Base-by-base conservation (phyloP, 2,329 filamentous ascomycete genomes). In the Gliomastix tumulicola region DNA sequence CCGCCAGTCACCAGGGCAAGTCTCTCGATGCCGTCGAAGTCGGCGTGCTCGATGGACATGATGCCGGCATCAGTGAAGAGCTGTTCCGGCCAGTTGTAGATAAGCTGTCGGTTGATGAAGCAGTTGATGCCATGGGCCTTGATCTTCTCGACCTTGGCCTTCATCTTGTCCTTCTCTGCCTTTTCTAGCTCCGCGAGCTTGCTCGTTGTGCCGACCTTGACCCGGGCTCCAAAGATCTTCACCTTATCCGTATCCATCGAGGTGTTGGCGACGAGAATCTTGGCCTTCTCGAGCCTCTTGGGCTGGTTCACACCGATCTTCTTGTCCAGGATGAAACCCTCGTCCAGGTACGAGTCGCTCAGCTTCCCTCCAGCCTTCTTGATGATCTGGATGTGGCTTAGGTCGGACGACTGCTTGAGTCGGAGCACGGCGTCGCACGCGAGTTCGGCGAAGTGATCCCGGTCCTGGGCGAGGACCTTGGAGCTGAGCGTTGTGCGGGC, bases 1-100 rank as follows among this genome's bases (percentile, higher is more conserved):
- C 90, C 92, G 44, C 92, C 92, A 6, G 92, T 98, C 31, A 98
- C 92, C 35, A 98, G 73, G 9, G 92, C 90, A 50, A 98, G 66
- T 30, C 92, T 79, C 71, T 98, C 92, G 48, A 98, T 94, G 46
- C 92, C 92, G 57, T 98, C 92, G 56, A 98, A 98, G 66, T 98
- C 92, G 47, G 92, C 92, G 61, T 98, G 92, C 69, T 98, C 92
- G 50, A 98, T 98, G 20, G 88, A 95, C 73, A 94, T 86, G 64
- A 98, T 97, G 44, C 92, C 92, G 7, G 89, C 90, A 60, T 98
- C 92, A 23, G 90, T 88, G 57, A 98, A 98, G 32, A 98, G 82
- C 67, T 98, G 92, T 66, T 98, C 92, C 6, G 92, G 92, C 92
- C 92, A 98, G 74, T 98, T 98, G 76, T 98, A 98, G 68, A 98